Evolutionary conservation across 106 monocot genomes (phyloP).

Genomic region (Dendrobium nobile): DNA sequence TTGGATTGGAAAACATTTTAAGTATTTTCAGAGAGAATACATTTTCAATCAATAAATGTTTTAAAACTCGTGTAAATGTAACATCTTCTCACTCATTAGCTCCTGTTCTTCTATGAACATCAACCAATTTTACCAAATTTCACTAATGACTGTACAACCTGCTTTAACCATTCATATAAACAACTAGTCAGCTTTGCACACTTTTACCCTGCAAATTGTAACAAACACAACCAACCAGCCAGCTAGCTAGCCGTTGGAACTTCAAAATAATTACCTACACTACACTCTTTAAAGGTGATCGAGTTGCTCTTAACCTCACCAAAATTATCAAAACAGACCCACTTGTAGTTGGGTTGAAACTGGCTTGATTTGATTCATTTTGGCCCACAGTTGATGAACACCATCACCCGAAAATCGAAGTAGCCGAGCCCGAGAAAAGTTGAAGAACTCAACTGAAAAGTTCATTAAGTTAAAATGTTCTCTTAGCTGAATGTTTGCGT

Average conservation of each 20-base stretch:
- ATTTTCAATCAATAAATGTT: neutral
- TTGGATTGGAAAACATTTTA: too few species aligned
- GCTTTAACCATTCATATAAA: neutral
- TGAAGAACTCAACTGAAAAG: neutral
- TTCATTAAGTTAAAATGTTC: neutral
- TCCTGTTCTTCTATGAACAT: constrained; percentile 2
- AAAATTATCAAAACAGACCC: neutral
- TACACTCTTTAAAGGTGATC: neutral
- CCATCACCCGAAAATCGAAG: neutral
- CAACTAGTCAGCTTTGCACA: neutral
- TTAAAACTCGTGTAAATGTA: neutral
- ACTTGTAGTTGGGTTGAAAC: neutral
- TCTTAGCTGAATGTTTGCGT: neutral
- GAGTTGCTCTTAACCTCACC: neutral
- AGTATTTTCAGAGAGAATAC: neutral
- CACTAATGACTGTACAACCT: constrained; percentile 1
- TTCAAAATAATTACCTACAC: neutral
- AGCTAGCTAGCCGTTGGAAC: neutral
- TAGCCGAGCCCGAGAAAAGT: neutral
- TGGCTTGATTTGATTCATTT: neutral
- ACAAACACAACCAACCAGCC: neutral
- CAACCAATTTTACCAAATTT: neutral
- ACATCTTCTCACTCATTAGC: neutral
- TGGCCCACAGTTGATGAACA: neutral
- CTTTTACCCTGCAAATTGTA: neutral